phyloP scores from a whole-genome alignment of 441 rosid species.

The Breynia disticha region DNA sequence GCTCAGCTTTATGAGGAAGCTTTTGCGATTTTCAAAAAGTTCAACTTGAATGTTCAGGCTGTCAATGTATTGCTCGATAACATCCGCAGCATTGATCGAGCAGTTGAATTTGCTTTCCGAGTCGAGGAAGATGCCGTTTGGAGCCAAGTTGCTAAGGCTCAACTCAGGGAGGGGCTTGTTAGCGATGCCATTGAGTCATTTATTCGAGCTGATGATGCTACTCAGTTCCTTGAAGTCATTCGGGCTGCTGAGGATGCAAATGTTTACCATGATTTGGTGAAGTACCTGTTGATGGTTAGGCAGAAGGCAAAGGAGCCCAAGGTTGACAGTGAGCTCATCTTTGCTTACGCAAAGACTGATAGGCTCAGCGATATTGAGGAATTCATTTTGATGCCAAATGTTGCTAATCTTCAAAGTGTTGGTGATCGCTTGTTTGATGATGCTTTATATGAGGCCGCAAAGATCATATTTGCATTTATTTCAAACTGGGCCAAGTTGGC shows the following conservation, averaged over 20 bases:
- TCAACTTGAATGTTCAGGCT: conserved; percentile 95
- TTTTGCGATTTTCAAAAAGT: conserved; percentile 89
- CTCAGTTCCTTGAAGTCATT: conserved; percentile 86
- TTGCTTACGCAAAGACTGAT: conserved; percentile 98
- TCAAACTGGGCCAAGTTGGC: conserved; percentile 99
- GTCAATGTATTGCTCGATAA: conserved; percentile 84
- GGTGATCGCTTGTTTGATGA: conserved; percentile 96
- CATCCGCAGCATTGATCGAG: conserved; percentile 81
- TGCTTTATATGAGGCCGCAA: conserved; percentile 90
- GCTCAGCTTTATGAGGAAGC: conserved; percentile 91
- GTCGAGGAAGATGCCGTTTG: conserved; percentile 98
- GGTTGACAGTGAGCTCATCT: conserved; percentile 98
- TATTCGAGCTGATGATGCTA: conserved; percentile 95
- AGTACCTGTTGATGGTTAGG: conserved; percentile 94
- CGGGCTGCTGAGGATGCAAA: conserved; percentile 78
- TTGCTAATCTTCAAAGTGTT: conserved; percentile 91
- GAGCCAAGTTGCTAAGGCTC: conserved; percentile 98
- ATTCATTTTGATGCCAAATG: conserved; percentile 96
- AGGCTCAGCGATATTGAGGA: conserved; percentile 91
- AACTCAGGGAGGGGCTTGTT: conserved; percentile 88
- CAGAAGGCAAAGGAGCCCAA: conserved; percentile 95
- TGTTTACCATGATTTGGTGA: conserved; percentile 93
- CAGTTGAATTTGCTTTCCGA: conserved; percentile 95
- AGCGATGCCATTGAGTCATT: conserved; percentile 97
- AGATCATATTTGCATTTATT: conserved; percentile 85